Evolutionary conservation across 805 yeast genomes (phyloP), one percentile per base, ranked within the genome.

Genomic region (Jamesozyma spencerorum): DNA sequence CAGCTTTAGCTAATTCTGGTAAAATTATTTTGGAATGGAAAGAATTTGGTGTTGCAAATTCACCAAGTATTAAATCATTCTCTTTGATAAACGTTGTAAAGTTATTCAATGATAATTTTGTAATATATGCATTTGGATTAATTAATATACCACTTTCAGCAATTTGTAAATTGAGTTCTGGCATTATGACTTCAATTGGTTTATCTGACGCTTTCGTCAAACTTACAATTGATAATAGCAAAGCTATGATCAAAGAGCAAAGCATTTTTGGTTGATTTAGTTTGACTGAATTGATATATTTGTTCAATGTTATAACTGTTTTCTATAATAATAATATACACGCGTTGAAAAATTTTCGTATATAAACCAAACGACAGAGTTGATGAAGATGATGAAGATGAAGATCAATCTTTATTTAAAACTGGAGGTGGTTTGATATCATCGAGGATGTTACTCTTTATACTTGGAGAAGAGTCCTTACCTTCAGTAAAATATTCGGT

Each of bases 41-140:
- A 71, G 96, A 88, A 97, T 97, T 88, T 60, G 97, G 94, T 11
- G 94, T 94, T 61, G 81, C 85, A 65, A 85, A 85, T 64, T 85
- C 94, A 17, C 88, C 81, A 41, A 85, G 65, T 14, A 84, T 90
- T 50, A 87, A 70, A 31, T 87, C 85, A 67, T 86, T 81, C 40
- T 71, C 75, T 34, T 68, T 66, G 50, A 90, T 64, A 63, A 83
- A 85, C 11, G 70, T 62, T 43, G 75, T 73, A 61, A 85, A 90
- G 44, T 72, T 74, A 34, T 70, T 77, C 18, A 79, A 64, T 30
- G 84, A 75, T 47, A 90, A 73, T 60, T 81, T 77, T 48, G 82
- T 83, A 38, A 88, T 96, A 29, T 87, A 92, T 35, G 81, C 85
- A 44, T 79, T 79, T 44, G 81, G 77, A 19, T 90, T 22, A 10